A percentile compares a stretch with the other conserved stretches of the same genome.
phyloP scores from a whole-genome alignment of 2,329 filamentous ascomycete species.

The Ustulina deusta region DNA sequence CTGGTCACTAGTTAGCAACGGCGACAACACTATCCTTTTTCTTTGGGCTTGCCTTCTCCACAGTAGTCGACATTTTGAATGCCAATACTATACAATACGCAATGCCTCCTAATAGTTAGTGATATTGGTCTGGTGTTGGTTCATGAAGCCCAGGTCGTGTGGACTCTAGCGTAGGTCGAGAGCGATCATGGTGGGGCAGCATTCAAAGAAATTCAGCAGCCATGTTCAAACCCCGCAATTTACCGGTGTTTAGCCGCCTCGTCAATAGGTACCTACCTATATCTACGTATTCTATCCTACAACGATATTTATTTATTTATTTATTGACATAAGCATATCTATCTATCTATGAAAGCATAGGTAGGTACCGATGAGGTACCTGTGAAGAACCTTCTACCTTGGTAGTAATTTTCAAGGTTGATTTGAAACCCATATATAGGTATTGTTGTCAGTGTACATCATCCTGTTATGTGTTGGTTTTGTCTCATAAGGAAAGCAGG shows the following conservation, averaged over 20 bases:
- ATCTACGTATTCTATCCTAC: conserved; percentile 12
- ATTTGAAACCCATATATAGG: too few relatives aligned
- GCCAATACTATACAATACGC: background rate
- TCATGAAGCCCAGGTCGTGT: conserved; percentile 11
- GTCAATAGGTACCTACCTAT: background rate
- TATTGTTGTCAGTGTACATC: too few relatives aligned
- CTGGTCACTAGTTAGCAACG: conserved; percentile 62
- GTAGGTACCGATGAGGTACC: too few relatives aligned
- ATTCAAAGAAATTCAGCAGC: conserved; percentile 42
- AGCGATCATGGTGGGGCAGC: conserved; percentile 39
- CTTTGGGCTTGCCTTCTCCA: conserved; percentile 81
- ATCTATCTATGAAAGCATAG: background rate
- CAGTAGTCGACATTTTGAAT: conserved; percentile 90
- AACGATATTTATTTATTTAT: conserved; percentile 18
- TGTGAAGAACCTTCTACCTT: background rate
- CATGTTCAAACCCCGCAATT: conserved; percentile 46
- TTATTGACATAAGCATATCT: conserved; percentile 6
- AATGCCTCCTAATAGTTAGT: background rate
- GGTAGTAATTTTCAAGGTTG: too few relatives aligned
- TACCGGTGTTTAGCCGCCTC: conserved; percentile 43
- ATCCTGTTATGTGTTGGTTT: too few relatives aligned
- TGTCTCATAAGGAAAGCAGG: too few relatives aligned
- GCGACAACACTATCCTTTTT: conserved; percentile 32
- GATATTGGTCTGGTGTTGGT: conserved; percentile 16
- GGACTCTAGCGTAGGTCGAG: background rate